A percentile compares a stretch with the other conserved stretches of the same genome.
These are phyloP conservation scores for Anacardium occidentale DNA, from an alignment of 345 rosid species.

Conservation along the genomic window DNA sequence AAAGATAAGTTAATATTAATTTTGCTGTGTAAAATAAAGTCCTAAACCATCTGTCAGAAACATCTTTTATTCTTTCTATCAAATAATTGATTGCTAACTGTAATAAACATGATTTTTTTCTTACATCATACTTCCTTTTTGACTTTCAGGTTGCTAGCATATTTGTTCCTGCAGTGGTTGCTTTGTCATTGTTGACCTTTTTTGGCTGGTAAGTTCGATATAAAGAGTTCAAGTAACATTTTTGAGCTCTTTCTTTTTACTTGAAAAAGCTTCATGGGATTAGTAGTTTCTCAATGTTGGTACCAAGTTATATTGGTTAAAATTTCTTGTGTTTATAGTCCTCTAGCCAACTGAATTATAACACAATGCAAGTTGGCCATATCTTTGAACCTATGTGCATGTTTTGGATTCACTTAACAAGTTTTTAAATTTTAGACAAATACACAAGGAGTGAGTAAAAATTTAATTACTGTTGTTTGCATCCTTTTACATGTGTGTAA, in stretches of 20 bases:
- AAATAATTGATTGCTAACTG: neutral
- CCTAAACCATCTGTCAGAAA: neutral
- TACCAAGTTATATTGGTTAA: too few relatives aligned
- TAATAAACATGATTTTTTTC: neutral
- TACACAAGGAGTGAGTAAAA: too few relatives aligned
- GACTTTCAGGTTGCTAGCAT: conserved; percentile 88
- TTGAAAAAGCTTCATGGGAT: neutral
- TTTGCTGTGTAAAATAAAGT: neutral
- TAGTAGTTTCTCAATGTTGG: neutral
- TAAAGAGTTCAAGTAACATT: neutral
- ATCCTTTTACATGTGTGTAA: neutral
- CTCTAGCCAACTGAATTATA: too few relatives aligned
- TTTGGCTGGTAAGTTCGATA: conserved; percentile 71
- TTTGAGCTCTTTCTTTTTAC: neutral
- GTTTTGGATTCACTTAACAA: neutral
- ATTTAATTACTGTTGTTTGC: too few relatives aligned
- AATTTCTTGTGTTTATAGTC: too few relatives aligned
- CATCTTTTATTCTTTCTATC: neutral
- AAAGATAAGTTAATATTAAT: too few relatives aligned
- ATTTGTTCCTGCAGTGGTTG: conserved; percentile 85
- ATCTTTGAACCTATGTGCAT: neutral
- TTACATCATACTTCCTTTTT: conserved; percentile 18
- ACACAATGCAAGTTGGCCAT: neutral
- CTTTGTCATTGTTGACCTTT: conserved; percentile 68
- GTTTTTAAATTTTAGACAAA: neutral